phyloP scores from a whole-genome alignment of 352 stramenopile genomes.

The Pythium coloratum region DNA sequence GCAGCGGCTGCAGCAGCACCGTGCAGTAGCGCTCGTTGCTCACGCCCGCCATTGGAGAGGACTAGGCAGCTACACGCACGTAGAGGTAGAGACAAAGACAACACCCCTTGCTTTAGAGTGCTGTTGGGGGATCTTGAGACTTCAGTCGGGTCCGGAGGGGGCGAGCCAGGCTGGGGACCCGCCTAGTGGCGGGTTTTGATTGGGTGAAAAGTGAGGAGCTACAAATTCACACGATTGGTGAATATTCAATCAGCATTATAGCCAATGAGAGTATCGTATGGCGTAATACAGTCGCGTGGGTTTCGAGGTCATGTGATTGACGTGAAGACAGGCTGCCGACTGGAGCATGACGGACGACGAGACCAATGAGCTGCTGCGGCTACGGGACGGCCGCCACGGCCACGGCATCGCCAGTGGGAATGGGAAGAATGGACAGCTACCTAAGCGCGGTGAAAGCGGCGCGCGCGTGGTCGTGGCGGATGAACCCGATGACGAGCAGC shows the following conservation, averaged over 20 bases:
- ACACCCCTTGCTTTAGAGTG: background rate
- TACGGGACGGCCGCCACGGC: conserved; percentile 34
- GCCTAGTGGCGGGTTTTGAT: conserved; percentile 17
- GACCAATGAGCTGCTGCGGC: conserved; percentile 61
- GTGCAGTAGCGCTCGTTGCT: conserved; percentile 89
- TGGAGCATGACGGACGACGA: conserved; percentile 39
- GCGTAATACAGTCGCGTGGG: background rate
- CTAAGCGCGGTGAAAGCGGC: conserved; percentile 1
- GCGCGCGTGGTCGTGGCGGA: conserved; percentile 9
- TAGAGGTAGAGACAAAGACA: background rate
- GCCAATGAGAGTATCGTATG: background rate
- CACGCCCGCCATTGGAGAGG: conserved; percentile 43
- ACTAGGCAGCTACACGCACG: background rate
- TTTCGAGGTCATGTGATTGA: conserved; percentile 1
- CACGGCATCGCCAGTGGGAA: conserved; percentile 5
- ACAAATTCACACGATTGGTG: conserved; percentile 6
- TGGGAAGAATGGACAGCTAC: background rate
- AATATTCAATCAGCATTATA: conserved; percentile 7
- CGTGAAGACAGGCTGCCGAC: background rate
- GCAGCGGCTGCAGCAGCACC: conserved; percentile 67
- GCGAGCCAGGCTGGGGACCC: conserved; percentile 1
- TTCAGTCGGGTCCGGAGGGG: background rate
- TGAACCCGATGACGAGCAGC: conserved; percentile 5
- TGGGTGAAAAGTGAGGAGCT: conserved; percentile 9
- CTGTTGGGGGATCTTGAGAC: background rate